Percentiles rank a stretch among this genome's conserved stretches.
Conservation (phyloP, 2,329 filamentous ascomycete species). For the Aspergillus hortae region DNA sequence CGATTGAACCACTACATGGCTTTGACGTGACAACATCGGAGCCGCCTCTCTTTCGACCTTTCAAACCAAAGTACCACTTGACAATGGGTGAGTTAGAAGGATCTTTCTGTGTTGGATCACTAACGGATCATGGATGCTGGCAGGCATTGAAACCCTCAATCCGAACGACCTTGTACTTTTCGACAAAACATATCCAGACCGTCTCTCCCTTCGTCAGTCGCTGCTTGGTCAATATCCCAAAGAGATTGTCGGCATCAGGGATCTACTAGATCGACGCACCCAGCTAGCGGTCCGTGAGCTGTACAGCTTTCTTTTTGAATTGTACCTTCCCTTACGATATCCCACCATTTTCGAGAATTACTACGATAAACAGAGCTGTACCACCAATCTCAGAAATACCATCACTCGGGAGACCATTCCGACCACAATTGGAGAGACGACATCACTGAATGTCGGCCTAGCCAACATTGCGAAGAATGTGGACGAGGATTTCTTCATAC, state of each 20-base stretch:
- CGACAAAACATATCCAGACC: conserved; percentile 4
- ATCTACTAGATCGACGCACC: too few relatives aligned
- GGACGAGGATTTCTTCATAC: conserved; percentile 3
- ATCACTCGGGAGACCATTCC: neutral
- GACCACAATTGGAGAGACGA: too few relatives aligned
- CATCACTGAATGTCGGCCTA: neutral
- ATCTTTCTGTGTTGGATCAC: too few relatives aligned
- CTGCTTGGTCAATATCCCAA: neutral
- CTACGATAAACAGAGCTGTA: neutral
- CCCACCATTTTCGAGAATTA: neutral
- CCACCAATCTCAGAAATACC: neutral
- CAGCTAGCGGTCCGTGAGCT: neutral
- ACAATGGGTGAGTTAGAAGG: conserved; percentile 1
- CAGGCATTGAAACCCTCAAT: neutral
- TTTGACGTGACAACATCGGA: conserved; percentile 1
- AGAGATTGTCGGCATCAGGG: neutral
- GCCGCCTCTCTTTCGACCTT: neutral
- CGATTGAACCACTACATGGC: neutral
- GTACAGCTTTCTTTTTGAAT: neutral
- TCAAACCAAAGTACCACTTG: conserved; percentile 2
- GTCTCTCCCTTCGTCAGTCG: neutral
- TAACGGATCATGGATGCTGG: neutral
- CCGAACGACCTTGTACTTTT: conserved; percentile 1
- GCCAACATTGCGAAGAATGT: neutral
- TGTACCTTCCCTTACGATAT: neutral